These are phyloP conservation scores for Penicillium arizonense DNA, from an alignment of 495 filamentous ascomycete species.

Conservation along the genomic window DNA sequence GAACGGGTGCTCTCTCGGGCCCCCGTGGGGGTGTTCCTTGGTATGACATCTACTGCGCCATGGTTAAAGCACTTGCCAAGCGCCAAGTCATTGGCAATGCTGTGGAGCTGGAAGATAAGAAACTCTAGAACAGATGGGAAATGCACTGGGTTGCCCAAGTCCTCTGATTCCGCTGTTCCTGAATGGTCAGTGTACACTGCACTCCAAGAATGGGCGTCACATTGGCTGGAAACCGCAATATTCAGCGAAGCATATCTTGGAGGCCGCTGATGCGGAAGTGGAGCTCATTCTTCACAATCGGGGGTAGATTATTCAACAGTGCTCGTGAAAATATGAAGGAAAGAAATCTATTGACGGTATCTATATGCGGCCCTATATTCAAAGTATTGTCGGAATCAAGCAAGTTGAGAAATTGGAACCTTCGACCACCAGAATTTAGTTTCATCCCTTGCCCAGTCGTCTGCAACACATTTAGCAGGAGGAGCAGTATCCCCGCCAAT, in stretches of 20 bases:
- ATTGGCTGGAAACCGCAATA: conserved; percentile 43
- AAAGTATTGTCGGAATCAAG: too few relatives aligned
- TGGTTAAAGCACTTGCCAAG: conserved; percentile 38
- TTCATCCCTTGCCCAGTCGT: conserved; percentile 46
- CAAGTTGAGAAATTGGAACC: conserved; percentile 30
- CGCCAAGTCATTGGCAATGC: conserved; percentile 28
- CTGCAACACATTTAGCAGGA: conserved; percentile 40
- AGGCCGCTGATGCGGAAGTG: conserved; percentile 38
- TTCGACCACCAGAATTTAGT: conserved; percentile 59
- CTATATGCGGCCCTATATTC: too few relatives aligned
- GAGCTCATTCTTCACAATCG: conserved; percentile 26
- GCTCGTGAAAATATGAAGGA: too few relatives aligned
- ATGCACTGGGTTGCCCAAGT: conserved; percentile 28
- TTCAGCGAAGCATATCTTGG: conserved; percentile 37
- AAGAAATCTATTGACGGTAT: too few relatives aligned
- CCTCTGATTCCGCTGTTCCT: conserved; percentile 34
- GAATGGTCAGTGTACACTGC: conserved; percentile 42
- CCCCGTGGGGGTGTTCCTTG: conserved; percentile 44
- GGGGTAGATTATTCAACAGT: too few relatives aligned
- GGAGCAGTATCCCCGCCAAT: conserved; percentile 41
- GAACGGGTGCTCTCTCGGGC: conserved; percentile 51
- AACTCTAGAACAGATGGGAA: conserved; percentile 34
- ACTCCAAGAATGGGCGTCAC: conserved; percentile 31
- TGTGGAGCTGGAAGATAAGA: conserved; percentile 30
- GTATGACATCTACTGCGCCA: conserved; percentile 44